Percentiles rank a stretch among this genome's conserved stretches.
These are phyloP conservation scores for Chloranthus sessilifolius DNA, from an alignment of 164 flowering plant species.

Conservation along the genomic window DNA sequence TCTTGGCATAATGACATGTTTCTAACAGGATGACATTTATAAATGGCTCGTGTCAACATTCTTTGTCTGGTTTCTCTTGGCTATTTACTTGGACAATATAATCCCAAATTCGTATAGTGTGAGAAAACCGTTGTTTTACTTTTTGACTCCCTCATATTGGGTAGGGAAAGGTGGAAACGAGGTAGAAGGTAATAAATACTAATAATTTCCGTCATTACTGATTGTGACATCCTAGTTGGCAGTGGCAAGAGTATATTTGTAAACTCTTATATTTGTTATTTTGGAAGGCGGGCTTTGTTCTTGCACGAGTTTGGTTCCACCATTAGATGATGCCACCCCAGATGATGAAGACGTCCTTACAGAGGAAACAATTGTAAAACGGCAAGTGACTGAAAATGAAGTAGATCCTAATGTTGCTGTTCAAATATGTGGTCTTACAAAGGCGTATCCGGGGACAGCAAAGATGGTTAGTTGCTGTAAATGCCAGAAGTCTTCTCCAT, in stretches of 20 bases:
- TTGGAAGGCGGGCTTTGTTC: slow-evolving; percentile 79
- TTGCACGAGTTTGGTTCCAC: slow-evolving; percentile 57
- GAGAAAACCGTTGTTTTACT: slow-evolving; percentile 78
- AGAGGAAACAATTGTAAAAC: slow-evolving; percentile 74
- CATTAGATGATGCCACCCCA: slow-evolving; percentile 38
- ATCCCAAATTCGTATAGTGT: slow-evolving; percentile 75
- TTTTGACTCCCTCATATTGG: slow-evolving; percentile 84
- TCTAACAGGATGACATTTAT: slow-evolving; percentile 69
- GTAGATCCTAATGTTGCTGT: slow-evolving; percentile 68
- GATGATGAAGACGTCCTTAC: slow-evolving; percentile 91
- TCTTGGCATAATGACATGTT: slow-evolving; percentile 8
- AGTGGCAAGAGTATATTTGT: not conserved
- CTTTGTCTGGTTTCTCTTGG: slow-evolving; percentile 69
- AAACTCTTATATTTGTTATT: slow-evolving; percentile 8
- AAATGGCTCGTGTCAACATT: slow-evolving; percentile 69
- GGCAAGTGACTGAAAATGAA: slow-evolving; percentile 43
- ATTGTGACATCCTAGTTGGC: slow-evolving; percentile 2
- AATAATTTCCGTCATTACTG: slow-evolving; percentile 1
- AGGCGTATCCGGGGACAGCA: slow-evolving; percentile 71
- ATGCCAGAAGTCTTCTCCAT: slow-evolving; percentile 63
- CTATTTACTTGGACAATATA: slow-evolving; percentile 91
- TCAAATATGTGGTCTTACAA: slow-evolving; percentile 85
- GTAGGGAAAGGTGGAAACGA: slow-evolving; percentile 78
- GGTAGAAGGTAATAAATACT: slow-evolving; percentile 52
- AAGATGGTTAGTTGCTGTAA: slow-evolving; percentile 57